phyloP scores from a whole-genome alignment of 306 rosid genomes.

The Coriaria nepalensis region DNA sequence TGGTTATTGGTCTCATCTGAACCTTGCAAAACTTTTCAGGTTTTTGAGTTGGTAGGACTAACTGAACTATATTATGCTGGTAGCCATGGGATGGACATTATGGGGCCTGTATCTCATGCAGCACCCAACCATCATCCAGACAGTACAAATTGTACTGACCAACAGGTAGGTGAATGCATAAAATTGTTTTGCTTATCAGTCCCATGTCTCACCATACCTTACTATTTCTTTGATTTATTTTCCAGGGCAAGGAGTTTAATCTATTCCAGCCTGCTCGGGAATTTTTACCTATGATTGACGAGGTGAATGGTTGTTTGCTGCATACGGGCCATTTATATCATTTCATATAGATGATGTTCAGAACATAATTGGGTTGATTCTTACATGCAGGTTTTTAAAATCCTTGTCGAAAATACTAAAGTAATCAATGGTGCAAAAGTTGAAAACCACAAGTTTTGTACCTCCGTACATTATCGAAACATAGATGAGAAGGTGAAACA shows the following conservation, averaged over 20 bases:
- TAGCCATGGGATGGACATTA: slow-evolving; percentile 97
- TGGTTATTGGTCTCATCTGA: too few relatives aligned
- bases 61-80: slow-evolving; percentile 94
- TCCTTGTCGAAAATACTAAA: slow-evolving; percentile 59
- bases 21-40: too few relatives aligned
- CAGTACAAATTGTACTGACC: slow-evolving; percentile 39
- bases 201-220: neutral
- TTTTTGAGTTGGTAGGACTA: slow-evolving; percentile 70
- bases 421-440: slow-evolving; percentile 66
- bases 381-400: slow-evolving; percentile 66
- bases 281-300: slow-evolving; percentile 71
- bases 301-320: slow-evolving; percentile 29
- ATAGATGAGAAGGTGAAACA: slow-evolving; percentile 68
- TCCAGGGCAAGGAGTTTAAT: slow-evolving; percentile 68
- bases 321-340: too few relatives aligned
- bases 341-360: too few relatives aligned
- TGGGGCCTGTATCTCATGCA: slow-evolving; percentile 40
- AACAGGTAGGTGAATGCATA: slow-evolving; percentile 24
- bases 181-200: neutral
- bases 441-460: slow-evolving; percentile 91
- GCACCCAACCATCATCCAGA: slow-evolving; percentile 31
- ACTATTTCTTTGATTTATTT: slow-evolving; percentile 10
- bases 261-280: slow-evolving; percentile 85
- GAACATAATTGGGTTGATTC: too few relatives aligned
- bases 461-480: slow-evolving; percentile 90